Evolutionary conservation across 2,329 filamentous ascomycete genomes (phyloP).

Genomic region (Colletotrichum brevisporum): DNA sequence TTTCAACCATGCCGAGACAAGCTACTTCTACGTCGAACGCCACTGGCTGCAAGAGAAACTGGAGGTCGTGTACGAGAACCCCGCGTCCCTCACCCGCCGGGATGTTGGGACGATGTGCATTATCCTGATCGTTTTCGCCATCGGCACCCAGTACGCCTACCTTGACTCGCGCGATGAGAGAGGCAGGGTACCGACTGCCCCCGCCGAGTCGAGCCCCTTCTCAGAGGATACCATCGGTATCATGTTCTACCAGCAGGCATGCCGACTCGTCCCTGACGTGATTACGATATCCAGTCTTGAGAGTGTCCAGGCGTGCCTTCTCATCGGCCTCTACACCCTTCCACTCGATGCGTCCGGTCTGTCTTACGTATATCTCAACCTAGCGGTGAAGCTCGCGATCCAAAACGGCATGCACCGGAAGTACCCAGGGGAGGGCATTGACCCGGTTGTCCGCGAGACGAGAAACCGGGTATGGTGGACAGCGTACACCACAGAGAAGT

Average conservation of each 20-base stretch:
- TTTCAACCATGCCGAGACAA: slow-evolving; percentile 63
- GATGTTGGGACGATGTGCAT: slow-evolving; percentile 60
- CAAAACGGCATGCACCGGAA: slow-evolving; percentile 73
- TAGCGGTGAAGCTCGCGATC: slow-evolving; percentile 70
- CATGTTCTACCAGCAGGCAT: slow-evolving; percentile 70
- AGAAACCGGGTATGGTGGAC: slow-evolving; percentile 72
- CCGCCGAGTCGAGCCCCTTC: slow-evolving; percentile 44
- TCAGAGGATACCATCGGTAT: slow-evolving; percentile 68
- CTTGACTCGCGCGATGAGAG: slow-evolving; percentile 52
- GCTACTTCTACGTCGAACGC: slow-evolving; percentile 64
- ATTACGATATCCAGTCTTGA: slow-evolving; percentile 69
- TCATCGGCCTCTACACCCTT: slow-evolving; percentile 69
- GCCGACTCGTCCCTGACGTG: slow-evolving; percentile 68
- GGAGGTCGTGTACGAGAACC: slow-evolving; percentile 57
- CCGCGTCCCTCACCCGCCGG: slow-evolving; percentile 53
- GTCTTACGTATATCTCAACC: slow-evolving; percentile 69
- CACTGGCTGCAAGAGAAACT: slow-evolving; percentile 58
- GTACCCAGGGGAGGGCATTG: slow-evolving; percentile 62
- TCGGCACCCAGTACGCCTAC: slow-evolving; percentile 66
- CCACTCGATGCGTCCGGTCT: slow-evolving; percentile 70
- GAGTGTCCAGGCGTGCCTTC: slow-evolving; percentile 70
- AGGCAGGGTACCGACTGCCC: slow-evolving; percentile 24
- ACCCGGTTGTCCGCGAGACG: slow-evolving; percentile 63
- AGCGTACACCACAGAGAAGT: slow-evolving; percentile 70
- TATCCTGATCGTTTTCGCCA: slow-evolving; percentile 62